These are phyloP conservation scores for Xerocomus amazonicus DNA, from an alignment of 1,284 basidiomycete genomes.

Conservation along the genomic window DNA sequence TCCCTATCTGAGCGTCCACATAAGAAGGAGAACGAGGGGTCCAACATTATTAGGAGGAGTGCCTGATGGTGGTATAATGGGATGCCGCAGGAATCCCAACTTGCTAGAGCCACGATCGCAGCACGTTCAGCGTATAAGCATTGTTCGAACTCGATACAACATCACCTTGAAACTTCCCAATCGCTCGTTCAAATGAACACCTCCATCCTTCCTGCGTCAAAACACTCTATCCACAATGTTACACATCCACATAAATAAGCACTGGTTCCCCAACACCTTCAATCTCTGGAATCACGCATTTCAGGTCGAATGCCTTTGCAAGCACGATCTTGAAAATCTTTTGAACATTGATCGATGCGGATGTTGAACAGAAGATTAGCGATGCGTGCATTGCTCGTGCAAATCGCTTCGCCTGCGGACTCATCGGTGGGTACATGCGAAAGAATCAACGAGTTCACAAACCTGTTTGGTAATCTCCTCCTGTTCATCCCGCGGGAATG, in stretches of 20 bases:
- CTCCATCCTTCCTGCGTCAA: slow-evolving; percentile 15
- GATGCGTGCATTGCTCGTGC: slow-evolving; percentile 98
- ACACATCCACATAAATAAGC: slow-evolving; percentile 86
- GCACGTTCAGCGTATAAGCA: slow-evolving; percentile 16
- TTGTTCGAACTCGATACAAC: slow-evolving; percentile 22
- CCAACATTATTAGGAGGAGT: slow-evolving; percentile 10
- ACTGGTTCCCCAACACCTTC: slow-evolving; percentile 92
- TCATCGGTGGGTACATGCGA: slow-evolving; percentile 12
- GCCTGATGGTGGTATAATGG: slow-evolving; percentile 33
- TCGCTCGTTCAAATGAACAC: slow-evolving; percentile 13
- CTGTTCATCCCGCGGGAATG: slow-evolving; percentile 93
- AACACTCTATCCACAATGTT: slow-evolving; percentile 39
- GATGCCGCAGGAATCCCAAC: slow-evolving; percentile 23
- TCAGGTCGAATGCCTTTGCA: slow-evolving; percentile 85
- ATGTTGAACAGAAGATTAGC: slow-evolving; percentile 96
- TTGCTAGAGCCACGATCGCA: slow-evolving; percentile 14
- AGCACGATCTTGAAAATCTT: slow-evolving; percentile 99
- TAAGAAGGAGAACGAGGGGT: slow-evolving; percentile 3
- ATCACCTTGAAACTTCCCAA: slow-evolving; percentile 28
- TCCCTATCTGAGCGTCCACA: slow-evolving; percentile 20
- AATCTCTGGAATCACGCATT: slow-evolving; percentile 96
- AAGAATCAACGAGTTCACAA: slow-evolving; percentile 16
- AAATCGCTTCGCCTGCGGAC: slow-evolving; percentile 82
- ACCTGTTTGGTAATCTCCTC: slow-evolving; percentile 98
- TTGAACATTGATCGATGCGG: slow-evolving; percentile 97